Evolutionary conservation across 805 yeast genomes (phyloP), one percentile per base, ranked within the genome.

Genomic region (Hemisphaericaspora nanyangensis): DNA sequence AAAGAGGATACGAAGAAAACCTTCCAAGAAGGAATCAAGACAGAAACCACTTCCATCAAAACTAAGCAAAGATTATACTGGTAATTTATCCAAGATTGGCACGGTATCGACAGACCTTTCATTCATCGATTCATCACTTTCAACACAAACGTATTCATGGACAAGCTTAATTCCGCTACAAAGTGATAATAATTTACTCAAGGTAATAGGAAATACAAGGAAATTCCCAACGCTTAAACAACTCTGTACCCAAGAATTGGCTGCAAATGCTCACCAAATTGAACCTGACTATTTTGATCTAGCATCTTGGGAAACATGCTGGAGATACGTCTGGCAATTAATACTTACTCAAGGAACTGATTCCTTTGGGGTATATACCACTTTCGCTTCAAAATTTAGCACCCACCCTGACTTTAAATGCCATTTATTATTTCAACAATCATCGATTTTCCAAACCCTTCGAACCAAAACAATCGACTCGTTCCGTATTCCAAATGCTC

Each of bases 301-400:
- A 12, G 59, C 60, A 1, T 47, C 67, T 6, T 53, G 62, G 47
- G 6, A 35, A 51, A 31, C 55, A 12, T 56, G 60, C 42, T 58
- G 69, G 59, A 42, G 33, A 13, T 25, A 44, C 15, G 65, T 68
- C 2, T 68, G 74, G 74, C 45, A 48, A 3, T 19, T 40, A 17
- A 49, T 67, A 3, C 40, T 63, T 25, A 28, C 29, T 8, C 19
- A 45, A 16, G 50, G 56, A 22, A 50, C 48, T 13, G 74, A 68
- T 43, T 56, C 61, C 36, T 55, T 64, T 7, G 45, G 45, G 6
- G 48, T 56, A 5, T 64, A 60, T 38, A 42, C 46, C 3, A 39
- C 55, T 24, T 68, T 68, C 48, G 59, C 62, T 7, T 22, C 42
- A 6, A 43, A 38, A 8, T 56, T 58, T 31, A 45, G 50, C 1